Evolutionary conservation across 257 asterid genomes (phyloP).

Genomic region (Solanum okadae): DNA sequence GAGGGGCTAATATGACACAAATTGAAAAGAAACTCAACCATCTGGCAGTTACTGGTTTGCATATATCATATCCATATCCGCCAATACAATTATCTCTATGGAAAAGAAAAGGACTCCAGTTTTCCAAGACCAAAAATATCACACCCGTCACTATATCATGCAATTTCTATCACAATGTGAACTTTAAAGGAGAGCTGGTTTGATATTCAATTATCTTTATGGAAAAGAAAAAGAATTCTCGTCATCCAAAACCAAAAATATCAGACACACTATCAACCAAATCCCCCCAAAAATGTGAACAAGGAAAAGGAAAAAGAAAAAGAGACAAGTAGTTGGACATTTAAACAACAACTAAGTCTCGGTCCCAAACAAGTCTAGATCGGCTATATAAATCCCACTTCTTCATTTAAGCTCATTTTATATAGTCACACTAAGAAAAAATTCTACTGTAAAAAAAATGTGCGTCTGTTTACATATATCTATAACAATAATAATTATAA

Average conservation of each 20-base stretch:
- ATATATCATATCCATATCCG: not conserved
- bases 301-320: not conserved
- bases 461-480: not conserved
- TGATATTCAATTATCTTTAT: not conserved
- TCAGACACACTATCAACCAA: not conserved
- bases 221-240: not conserved
- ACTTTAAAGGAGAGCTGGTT: not conserved
- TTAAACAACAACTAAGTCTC: not conserved
- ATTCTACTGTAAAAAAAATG: not conserved
- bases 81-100: not conserved
- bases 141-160: not conserved
- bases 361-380: not conserved
- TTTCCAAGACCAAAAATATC: not conserved
- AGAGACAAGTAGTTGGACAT: not conserved
- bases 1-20: not conserved
- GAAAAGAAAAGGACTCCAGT: not conserved
- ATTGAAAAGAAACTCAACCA: not conserved
- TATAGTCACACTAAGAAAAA: not conserved
- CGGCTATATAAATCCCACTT: not conserved
- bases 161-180: not conserved
- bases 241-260: not conserved
- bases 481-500: not conserved
- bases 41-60: not conserved
- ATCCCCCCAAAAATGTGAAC: not conserved
- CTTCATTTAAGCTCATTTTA: not conserved